Evolutionary conservation across 441 rosid species (phyloP).

Genomic region (Adansonia grandidieri): DNA sequence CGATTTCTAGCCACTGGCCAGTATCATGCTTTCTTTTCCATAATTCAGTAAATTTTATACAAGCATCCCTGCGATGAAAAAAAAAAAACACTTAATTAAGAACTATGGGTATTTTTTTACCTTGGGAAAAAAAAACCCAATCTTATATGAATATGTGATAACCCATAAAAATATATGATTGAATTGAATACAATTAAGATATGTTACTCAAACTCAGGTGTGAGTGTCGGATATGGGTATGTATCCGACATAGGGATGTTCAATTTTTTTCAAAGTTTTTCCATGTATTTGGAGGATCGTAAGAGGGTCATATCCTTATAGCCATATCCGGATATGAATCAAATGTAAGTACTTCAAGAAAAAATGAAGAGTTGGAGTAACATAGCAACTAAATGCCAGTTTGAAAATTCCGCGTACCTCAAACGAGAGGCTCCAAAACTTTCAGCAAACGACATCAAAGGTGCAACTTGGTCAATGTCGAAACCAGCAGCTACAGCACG

Average conservation of each 20-base stretch:
- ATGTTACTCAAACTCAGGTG: no score
- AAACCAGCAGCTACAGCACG: slow-evolving; percentile 99
- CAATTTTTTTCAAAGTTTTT: no score
- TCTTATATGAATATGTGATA: not conserved
- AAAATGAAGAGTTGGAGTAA: no score
- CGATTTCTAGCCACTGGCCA: slow-evolving; percentile 93
- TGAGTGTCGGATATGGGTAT: no score
- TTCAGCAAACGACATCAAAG: slow-evolving; percentile 78
- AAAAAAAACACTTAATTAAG: slow-evolving; percentile 27
- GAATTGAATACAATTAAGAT: not conserved
- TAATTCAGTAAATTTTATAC: slow-evolving; percentile 67
- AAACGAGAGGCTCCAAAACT: slow-evolving; percentile 88
- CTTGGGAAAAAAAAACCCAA: not conserved
- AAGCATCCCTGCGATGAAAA: slow-evolving; percentile 76
- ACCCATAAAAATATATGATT: not conserved
- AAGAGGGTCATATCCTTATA: no score
- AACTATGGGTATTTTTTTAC: not conserved
- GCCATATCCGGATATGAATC: no score
- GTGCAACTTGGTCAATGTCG: slow-evolving; percentile 71
- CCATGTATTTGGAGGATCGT: no score
- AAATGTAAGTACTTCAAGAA: no score
- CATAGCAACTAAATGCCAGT: not conserved
- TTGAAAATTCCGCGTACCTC: slow-evolving; percentile 50
- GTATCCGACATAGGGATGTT: no score
- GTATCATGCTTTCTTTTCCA: slow-evolving; percentile 98